Evolutionary conservation across 2,329 filamentous ascomycete species (phyloP), one percentile per base, ranked within the genome.

Genomic region (Aureobasidium sp.): DNA sequence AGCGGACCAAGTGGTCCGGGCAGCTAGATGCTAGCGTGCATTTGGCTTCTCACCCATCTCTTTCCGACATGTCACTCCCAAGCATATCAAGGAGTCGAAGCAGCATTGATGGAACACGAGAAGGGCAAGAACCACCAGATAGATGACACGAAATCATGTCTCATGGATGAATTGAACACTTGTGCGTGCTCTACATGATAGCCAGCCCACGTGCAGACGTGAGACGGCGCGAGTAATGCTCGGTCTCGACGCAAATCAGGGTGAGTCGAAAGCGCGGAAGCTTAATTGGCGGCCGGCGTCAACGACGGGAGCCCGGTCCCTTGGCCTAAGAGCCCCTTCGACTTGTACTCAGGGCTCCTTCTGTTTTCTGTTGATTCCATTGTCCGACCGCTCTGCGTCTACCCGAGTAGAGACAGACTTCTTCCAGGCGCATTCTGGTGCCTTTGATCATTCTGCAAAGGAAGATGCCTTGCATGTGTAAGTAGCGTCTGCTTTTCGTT

Each of bases 391-490:
- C 22, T 58, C 41, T 36, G 6, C 34, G 20, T 17, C n/a, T 39
- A 25, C 22, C 22, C 22, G 22, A 25, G 22, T 25, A 44, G 27
- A 57, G 53, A 57, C 27, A 25, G 53, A 34, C 41, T 25, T 25
- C 41, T n/a, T 29, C 12, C 29, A 39, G 27, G 22, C 52, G 22
- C 52, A 56, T 27, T 44, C 42, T 27, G 55, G 55, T 25, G 31
- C 42, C 20, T 45, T 12, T 45, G 53, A 34, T 47, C 45, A 27
- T 15, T 51, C n/a, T 14, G 37, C 31, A 29, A 22, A 12, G 42
- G 20, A 42, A 42, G 41, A 62, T 62, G 60, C 51, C 39, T 60
- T 62, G 60, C 29, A 62, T 62, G 60, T 42, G 60, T 62, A 34
- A 62, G 60, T 62, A 37, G 27, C 47, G 22, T 29, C n/a, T 17